Conservation (phyloP, 352 stramenopile genomes). For the Phytopythium aichiense region DNA sequence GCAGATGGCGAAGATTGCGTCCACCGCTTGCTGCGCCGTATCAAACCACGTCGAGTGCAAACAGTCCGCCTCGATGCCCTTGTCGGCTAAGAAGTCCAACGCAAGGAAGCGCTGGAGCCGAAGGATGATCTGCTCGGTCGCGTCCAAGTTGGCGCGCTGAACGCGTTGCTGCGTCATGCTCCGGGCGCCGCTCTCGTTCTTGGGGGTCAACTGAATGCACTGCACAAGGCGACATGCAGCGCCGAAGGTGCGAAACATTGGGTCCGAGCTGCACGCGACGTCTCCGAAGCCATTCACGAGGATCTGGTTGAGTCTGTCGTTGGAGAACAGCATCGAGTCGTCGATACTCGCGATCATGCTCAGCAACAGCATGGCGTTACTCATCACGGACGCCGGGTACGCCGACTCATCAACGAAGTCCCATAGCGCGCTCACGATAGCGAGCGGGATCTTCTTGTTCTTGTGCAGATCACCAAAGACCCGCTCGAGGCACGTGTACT, state of each 20-base stretch:
- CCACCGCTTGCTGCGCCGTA: constrained; percentile 88
- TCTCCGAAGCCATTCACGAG: constrained; percentile 55
- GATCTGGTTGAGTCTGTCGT: constrained; percentile 51
- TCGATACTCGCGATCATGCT: constrained; percentile 70
- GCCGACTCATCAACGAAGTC: constrained; percentile 51
- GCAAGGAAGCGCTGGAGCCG: constrained; percentile 83
- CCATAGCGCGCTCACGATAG: constrained; percentile 69
- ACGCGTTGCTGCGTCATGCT: constrained; percentile 44
- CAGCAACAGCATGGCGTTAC: constrained; percentile 55
- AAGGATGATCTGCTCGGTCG: constrained; percentile 88
- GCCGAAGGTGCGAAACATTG: constrained; percentile 48
- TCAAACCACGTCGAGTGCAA: constrained; percentile 88
- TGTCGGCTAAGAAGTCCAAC: constrained; percentile 81
- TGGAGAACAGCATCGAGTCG: constrained; percentile 56
- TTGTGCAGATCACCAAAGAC: constrained; percentile 62
- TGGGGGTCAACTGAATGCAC: constrained; percentile 54
- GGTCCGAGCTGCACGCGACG: constrained; percentile 42
- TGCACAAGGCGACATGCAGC: constrained; percentile 62
- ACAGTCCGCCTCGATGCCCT: constrained; percentile 35
- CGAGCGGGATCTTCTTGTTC: constrained; percentile 52
- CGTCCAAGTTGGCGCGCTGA: constrained; percentile 76
- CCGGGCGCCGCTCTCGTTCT: constrained; percentile 22
- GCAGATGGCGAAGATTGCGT: constrained; percentile 91
- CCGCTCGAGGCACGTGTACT: constrained; percentile 76
- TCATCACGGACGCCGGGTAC: constrained; percentile 56